phyloP scores from a whole-genome alignment of 192 early-diverging fungal species.

The Globomyces pollinis-pini region DNA sequence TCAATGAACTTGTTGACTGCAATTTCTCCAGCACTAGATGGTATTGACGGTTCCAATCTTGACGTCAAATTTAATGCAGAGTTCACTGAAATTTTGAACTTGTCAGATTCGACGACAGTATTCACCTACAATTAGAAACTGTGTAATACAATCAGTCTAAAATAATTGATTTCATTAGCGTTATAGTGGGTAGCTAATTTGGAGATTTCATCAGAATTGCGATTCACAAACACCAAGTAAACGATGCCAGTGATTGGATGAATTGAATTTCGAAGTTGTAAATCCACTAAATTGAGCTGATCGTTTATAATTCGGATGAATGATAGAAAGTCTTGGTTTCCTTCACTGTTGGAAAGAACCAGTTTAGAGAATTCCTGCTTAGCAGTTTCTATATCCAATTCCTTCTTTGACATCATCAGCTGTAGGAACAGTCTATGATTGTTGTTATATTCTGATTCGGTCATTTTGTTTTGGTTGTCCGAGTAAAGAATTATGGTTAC shows the following conservation, averaged over 20 bases:
- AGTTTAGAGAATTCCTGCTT: no score
- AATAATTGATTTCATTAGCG: slow-evolving; percentile 2
- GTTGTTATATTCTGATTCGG: no score
- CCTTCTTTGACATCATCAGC: no score
- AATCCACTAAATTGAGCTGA: not conserved
- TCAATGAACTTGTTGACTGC: not conserved
- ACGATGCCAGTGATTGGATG: not conserved
- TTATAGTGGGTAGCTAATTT: not conserved
- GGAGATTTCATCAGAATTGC: slow-evolving; percentile 1
- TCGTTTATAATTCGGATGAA: not conserved
- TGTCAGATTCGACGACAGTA: not conserved
- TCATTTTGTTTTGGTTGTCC: no score
- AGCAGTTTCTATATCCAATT: no score
- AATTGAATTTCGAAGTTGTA: not conserved
- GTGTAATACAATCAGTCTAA: not conserved
- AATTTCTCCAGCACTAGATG: not conserved
- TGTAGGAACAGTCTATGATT: no score
- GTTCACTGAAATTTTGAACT: not conserved
- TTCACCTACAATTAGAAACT: not conserved
- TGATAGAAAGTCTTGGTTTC: no score
- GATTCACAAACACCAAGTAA: not conserved
- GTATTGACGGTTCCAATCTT: not conserved
- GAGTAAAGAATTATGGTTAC: no score
- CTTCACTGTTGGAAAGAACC: not conserved
- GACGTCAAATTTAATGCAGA: not conserved